Evolutionary conservation across 805 yeast species (phyloP).

Genomic region (Peterozyma toletana): DNA sequence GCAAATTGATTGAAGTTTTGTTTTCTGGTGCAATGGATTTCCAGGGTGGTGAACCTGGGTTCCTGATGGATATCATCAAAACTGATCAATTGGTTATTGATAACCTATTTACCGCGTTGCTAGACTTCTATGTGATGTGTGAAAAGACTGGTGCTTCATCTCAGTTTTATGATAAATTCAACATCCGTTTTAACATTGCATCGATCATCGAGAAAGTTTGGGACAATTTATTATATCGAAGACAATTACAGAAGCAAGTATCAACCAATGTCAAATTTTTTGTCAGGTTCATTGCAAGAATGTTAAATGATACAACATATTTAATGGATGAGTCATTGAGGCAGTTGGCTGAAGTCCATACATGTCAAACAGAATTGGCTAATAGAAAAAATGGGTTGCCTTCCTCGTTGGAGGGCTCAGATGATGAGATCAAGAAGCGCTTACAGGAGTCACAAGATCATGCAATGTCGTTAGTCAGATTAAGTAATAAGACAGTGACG

Average conservation of each 20-base stretch:
- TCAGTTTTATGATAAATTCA: conserved; percentile 94
- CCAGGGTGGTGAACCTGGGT: conserved; percentile 59
- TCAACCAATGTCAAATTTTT: conserved; percentile 71
- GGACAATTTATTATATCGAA: conserved; percentile 61
- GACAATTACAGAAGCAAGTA: conserved; percentile 64
- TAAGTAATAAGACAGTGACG: conserved; percentile 76
- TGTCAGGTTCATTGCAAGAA: conserved; percentile 85
- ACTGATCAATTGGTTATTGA: conserved; percentile 53
- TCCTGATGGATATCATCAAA: conserved; percentile 59
- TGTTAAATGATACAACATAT: conserved; percentile 91
- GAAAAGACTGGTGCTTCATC: conserved; percentile 94
- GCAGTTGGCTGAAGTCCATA: conserved; percentile 71
- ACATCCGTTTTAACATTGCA: conserved; percentile 81
- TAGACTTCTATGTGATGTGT: conserved; percentile 88
- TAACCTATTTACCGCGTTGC: conserved; percentile 71
- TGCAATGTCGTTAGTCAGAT: conserved; percentile 75
- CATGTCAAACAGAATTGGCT: conserved; percentile 58
- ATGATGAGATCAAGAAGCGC: conserved; percentile 53
- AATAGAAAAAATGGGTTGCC: conserved; percentile 32
- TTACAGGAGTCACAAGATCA: conserved; percentile 61
- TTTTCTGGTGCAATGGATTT: conserved; percentile 64
- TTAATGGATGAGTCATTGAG: conserved; percentile 85
- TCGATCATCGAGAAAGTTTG: conserved; percentile 77
- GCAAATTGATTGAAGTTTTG: conserved; percentile 73
- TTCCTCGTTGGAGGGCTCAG: conserved; percentile 37